Evolutionary conservation across 2,329 filamentous ascomycete species (phyloP), one percentile per base, ranked within the genome.

Genomic region (Cadophora luteo-olivacea): DNA sequence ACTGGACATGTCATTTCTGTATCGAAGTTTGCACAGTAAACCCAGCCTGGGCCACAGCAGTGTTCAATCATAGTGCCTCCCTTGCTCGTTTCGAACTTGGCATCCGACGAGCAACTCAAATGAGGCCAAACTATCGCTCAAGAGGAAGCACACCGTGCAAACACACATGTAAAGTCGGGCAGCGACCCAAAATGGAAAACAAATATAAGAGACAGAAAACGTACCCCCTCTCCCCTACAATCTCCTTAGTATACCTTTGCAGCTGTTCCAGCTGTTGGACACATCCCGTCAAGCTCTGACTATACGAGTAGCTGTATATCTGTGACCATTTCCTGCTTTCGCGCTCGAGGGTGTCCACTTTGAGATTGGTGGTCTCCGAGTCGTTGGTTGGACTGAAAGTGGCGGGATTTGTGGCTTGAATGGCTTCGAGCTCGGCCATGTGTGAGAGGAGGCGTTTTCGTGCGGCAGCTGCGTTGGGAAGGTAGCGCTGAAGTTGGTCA

Each of bases 221-320:
- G 51, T 54, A 77, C 74, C 82, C 81, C 72, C 84, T 82, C 75
- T 88, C 86, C 16, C 87, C 86, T 41, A 86, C 83, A 70, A 89
- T 86, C 58, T 84, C 81, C 76, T 87, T 89, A 1, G 85, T 87
- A 68, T 84, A 87, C 69, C 80, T 83, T 73, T 87, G 84, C 58
- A 89, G 75, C 68, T 84, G 81, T 72, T 86, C 83, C 2, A 88
- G 75, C 71, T 88, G 83, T 61, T 83, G 81, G 82, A 76, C 87
- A 70, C 72, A 86, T 3, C 84, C 83, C 7, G 84, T 86, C 58
- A 86, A 77, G 69, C 83, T 85, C 72, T 86, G 82, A 67, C 83
- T 84, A 73, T 86, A 86, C 1, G 82, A 84, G 75, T 84, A 86
- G 67, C 83, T 84, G 74, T 89, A 87, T 67, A 88, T 85, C 73